A percentile compares a stretch with the other conserved stretches of the same genome.
Conservation (phyloP, 148 eudicot species). For the Persicaria maculosa region DNA sequence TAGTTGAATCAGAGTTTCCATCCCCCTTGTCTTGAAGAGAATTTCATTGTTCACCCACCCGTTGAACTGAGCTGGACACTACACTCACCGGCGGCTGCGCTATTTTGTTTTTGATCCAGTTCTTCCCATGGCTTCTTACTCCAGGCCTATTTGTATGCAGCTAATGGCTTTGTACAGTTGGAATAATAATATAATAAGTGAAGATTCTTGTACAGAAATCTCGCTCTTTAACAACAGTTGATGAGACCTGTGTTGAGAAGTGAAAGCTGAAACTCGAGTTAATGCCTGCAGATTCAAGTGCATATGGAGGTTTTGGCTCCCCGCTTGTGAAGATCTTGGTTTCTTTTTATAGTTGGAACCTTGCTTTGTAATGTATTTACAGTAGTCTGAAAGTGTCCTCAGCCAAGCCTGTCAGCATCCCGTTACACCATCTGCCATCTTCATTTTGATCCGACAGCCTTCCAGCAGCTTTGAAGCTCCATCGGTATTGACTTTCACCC, state of each 20-base stretch:
- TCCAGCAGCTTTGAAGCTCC: no score
- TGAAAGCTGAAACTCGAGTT: not conserved
- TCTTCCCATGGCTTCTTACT: not conserved
- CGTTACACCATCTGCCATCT: no score
- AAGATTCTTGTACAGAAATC: not conserved
- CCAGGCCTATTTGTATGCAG: not conserved
- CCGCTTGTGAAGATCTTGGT: no score
- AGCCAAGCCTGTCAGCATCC: no score
- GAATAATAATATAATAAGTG: not conserved
- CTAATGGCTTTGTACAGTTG: constrained; percentile 3
- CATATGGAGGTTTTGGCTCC: not conserved
- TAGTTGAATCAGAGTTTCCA: not conserved
- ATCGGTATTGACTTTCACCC: no score
- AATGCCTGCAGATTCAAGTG: not conserved
- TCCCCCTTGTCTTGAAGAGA: not conserved
- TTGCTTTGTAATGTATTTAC: no score
- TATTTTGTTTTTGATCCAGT: constrained; percentile 5
- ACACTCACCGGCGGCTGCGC: not conserved
- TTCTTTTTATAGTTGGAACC: no score
- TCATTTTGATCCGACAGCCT: no score
- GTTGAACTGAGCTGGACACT: constrained; percentile 2
- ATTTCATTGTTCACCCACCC: not conserved
- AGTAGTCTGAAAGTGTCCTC: no score
- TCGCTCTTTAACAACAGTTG: not conserved
- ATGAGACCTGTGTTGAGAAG: not conserved